Evolutionary conservation across 441 rosid genomes (phyloP), one percentile per base, ranked within the genome.

Genomic region (Populus hybrid): DNA sequence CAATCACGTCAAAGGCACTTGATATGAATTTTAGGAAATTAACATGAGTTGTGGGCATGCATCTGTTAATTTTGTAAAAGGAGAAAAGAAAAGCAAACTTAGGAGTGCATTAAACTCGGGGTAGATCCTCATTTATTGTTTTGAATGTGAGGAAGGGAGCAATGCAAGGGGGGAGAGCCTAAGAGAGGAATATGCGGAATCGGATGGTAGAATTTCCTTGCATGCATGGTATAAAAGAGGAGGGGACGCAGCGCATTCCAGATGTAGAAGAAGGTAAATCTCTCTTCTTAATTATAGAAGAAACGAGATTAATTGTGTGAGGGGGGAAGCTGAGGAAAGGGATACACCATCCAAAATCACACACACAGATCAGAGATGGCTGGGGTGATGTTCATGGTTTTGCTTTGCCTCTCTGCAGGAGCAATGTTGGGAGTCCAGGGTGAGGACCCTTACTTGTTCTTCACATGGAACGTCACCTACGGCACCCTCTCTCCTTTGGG

Each of bases 401-500:
- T 89, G 66, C 46, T 87, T 26, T 83, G 85, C 76, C 76, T 89
- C 65, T 77, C 80, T 11, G 80, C 78, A 40, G 81, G 84, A 3
- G 9, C 79, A 69, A 79, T 85, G 6, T 7, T 59, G 6, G 69
- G 80, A 40, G 91, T 86, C 4, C 78, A 36, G 12, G 88, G 84
- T 21, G 94, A 84, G 3, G 92, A 89, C 75, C 94, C 94, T 21
- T 81, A 82, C 79, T 24, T 91, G 19, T 85, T 73, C 63, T 88
- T 84, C 83, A 85, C 87, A 6, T 91, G 96, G 96, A 88, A 90
- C 8, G 84, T 91, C 59, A 85, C 92, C 0, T 90, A 90, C 24
- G 95, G 95, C 72, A 90, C 89, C 76, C 73, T 69, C n/a, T 67
- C 94, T 18, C 96, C 96, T 0, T 74, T 89, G 9, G 91, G 94